Evolutionary conservation across 257 asterid genomes (phyloP), one percentile per base, ranked within the genome.

Genomic region (Thymus quinquecostatus): DNA sequence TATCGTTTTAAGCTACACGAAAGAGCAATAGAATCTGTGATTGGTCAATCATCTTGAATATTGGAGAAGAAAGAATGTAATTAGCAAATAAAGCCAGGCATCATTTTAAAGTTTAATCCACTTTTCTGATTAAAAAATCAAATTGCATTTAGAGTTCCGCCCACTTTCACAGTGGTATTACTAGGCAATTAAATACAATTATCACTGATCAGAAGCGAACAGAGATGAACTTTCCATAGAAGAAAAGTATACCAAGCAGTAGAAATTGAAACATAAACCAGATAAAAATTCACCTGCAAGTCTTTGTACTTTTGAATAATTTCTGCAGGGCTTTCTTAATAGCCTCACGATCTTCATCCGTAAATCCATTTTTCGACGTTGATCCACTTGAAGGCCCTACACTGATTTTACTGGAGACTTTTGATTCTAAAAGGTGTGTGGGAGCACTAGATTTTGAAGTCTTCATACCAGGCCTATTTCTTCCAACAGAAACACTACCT

Each of bases 341-440:
- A 83, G 85, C 85, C 58, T 89, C 95, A 34, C 88, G 83, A 79
- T 81, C 87, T 73, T 84, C 92, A 68, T 81, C 88, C 9, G 96
- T 66, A 89, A 89, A 85, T 10, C 81, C 79, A 72, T 68, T 75
- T 77, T 72, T 78, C 36, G 82, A 53, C 49, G 63, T 53, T 45
- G 81, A 77, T 64, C 69, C 83, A 76, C 64, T 83, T 65, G 85
- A 40, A 44, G 75, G 47, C 68, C 64, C 76, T 58, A 86, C 34
- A 69, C 75, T 74, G 57, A 59, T 77, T 66, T 81, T 86, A 64
- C 36, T 48, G 28, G 83, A 71, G 78, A 34, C 73, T 74, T 65
- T 82, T 50, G 76, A 61, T 38, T 82, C 4, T 49, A 77, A 64
- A 4, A 77, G 72, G 59, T 77, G 79, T 59, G 59, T 69, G 48